Evolutionary conservation across 1,284 basidiomycete species (phyloP), one percentile per base, ranked within the genome.

Genomic region (Schizophyllum commune): DNA sequence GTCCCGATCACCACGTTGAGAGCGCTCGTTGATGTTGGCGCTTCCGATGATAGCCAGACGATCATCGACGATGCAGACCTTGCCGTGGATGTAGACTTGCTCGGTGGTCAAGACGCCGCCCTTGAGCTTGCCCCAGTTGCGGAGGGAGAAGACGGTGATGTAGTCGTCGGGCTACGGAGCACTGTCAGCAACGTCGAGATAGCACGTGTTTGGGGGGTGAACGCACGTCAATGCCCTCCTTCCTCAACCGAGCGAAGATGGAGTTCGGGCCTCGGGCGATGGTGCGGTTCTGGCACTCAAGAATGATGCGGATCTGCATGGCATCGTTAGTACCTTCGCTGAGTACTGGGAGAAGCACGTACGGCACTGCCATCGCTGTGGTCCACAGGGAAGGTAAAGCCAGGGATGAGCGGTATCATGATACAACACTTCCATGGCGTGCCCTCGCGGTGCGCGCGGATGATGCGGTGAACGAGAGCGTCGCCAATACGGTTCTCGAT

Each of bases 11-110:
- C 96, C 96, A 21, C 94, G 83, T 72, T 95, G 93, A 33, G 93
- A 96, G 34, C 96, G 86, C 74, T 99, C 96, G 71, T 99, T 99
- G 79, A 99, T 96, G 72, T 99, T 99, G 19, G 96, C 96, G 62
- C 95, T 97, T n/a, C 96, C 96, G 67, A 98, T 98, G 66, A 99
- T 94, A n/a, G 89, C 96, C 54, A 97, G 80, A 34, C 95, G 88
- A 70, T 99, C 96, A 72, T 99, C 97, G 9, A 98, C 94, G 60
- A 99, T 89, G 79, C 96, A 96, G 32, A 88, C 83, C 77, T 94
- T 94, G 58, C 83, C 91, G 71, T 96, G 94, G 64, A 96, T 93
- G 72, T 96, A 96, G 17, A 96, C 88, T 85, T 90, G 58, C 73
- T 98, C 96, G 1, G 95, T 97, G 3, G 92, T 92, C 62, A 99